A percentile compares a stretch with the other conserved stretches of the same genome.
Evolutionary conservation across 2,329 filamentous ascomycete genomes (phyloP).

Genomic region (Aspergillus ruber): DNA sequence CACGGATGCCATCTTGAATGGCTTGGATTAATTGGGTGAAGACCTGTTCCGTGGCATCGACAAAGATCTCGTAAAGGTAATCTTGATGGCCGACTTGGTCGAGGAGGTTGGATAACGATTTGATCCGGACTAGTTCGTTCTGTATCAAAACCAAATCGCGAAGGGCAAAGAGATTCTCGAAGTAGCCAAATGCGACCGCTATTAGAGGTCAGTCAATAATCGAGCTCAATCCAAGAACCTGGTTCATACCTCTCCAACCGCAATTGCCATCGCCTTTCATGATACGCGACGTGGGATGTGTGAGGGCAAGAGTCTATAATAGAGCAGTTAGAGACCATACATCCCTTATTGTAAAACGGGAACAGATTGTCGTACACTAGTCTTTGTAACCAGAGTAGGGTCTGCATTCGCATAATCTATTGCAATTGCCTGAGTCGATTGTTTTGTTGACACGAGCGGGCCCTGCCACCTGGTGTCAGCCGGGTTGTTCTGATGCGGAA

Average conservation of each 20-base stretch:
- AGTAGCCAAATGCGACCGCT: slow-evolving; percentile 93
- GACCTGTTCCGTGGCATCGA: slow-evolving; percentile 64
- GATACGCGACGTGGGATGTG: slow-evolving; percentile 80
- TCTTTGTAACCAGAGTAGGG: slow-evolving; percentile 77
- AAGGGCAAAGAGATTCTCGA: slow-evolving; percentile 70
- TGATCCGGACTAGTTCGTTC: slow-evolving; percentile 66
- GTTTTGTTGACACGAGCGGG: slow-evolving; percentile 71
- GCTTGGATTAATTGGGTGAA: slow-evolving; percentile 57
- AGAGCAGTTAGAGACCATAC: slow-evolving; percentile 7
- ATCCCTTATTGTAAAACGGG: background rate
- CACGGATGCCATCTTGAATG: slow-evolving; percentile 52
- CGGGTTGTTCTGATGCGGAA: slow-evolving; percentile 1
- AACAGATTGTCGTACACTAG: slow-evolving; percentile 52
- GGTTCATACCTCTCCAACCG: slow-evolving; percentile 82
- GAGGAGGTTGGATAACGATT: slow-evolving; percentile 64
- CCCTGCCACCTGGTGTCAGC: slow-evolving; percentile 54
- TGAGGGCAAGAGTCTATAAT: slow-evolving; percentile 67
- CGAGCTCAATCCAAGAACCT: background rate
- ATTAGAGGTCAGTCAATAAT: slow-evolving; percentile 11
- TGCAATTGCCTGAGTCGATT: slow-evolving; percentile 69
- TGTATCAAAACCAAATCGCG: slow-evolving; percentile 60
- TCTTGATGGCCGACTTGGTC: slow-evolving; percentile 61
- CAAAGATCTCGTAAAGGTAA: slow-evolving; percentile 75
- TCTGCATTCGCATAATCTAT: slow-evolving; percentile 86
- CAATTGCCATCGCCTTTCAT: slow-evolving; percentile 92